These are phyloP conservation scores for Ustilago sp. DNA, from an alignment of 1,284 basidiomycete species.

Conservation along the genomic window DNA sequence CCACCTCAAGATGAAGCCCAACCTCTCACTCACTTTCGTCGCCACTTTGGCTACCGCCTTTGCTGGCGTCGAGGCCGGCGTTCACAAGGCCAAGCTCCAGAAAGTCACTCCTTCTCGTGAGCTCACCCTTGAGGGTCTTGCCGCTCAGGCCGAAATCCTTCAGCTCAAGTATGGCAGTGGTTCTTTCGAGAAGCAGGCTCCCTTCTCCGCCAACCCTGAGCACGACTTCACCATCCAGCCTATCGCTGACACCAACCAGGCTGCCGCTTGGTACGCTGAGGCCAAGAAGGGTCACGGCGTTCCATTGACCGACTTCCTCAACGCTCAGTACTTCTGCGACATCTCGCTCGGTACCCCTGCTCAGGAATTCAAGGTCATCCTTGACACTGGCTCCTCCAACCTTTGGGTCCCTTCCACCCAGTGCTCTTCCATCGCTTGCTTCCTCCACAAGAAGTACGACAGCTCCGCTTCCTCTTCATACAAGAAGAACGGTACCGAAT, in stretches of 20 bases:
- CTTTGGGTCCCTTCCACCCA: conserved; percentile 89
- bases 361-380: conserved; percentile 80
- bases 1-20: conserved; percentile 61
- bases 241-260: conserved; percentile 53
- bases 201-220: conserved; percentile 71
- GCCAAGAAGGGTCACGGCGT: conserved; percentile 85
- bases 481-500: conserved; percentile 90
- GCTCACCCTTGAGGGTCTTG: conserved; percentile 77
- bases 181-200: conserved; percentile 55
- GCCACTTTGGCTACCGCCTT: conserved; percentile 72
- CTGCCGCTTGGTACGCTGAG: conserved; percentile 57
- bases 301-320: conserved; percentile 94
- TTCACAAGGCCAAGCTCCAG: conserved; percentile 69
- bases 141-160: conserved; percentile 73
- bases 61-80: conserved; percentile 72
- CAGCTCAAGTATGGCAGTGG: conserved; percentile 64
- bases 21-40: conserved; percentile 74
- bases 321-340: conserved; percentile 95
- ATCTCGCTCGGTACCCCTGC: conserved; percentile 85
- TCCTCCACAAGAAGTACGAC: conserved; percentile 95
- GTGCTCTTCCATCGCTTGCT: conserved; percentile 97
- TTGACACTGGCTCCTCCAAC: conserved; percentile 91
- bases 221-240: conserved; percentile 74
- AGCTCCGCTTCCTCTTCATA: conserved; percentile 83
- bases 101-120: conserved; percentile 78